Conservation (phyloP, 2,329 filamentous ascomycete species). For the Hymenoscyphus occultus region DNA sequence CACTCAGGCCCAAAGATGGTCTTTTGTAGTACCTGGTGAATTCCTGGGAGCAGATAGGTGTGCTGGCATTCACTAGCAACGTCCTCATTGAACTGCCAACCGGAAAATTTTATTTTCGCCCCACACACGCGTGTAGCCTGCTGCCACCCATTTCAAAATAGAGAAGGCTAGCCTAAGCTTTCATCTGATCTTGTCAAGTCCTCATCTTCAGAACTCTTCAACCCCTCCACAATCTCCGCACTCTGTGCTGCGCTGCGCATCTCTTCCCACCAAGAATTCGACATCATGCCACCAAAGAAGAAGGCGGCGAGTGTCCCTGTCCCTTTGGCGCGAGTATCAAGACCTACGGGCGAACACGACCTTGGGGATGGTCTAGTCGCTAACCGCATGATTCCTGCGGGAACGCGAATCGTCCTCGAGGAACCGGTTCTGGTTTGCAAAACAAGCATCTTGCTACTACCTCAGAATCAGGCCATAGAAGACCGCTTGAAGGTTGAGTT, state of each 20-base stretch:
- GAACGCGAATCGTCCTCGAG: constrained; percentile 4
- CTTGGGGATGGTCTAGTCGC: not conserved
- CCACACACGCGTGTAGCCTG: too few species aligned
- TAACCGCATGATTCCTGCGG: not conserved
- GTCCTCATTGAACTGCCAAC: too few species aligned
- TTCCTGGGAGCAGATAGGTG: too few species aligned
- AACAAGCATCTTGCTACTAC: not conserved
- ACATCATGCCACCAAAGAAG: not conserved
- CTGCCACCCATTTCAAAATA: too few species aligned
- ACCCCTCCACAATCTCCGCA: not conserved
- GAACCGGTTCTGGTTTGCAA: not conserved
- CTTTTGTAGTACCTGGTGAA: too few species aligned
- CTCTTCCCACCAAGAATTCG: not conserved
- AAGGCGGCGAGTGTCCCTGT: not conserved
- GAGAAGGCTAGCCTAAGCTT: too few species aligned
- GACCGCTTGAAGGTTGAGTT: not conserved
- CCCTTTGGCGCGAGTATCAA: not conserved
- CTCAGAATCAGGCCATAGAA: not conserved
- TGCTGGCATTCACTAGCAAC: too few species aligned
- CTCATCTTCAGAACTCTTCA: too few species aligned
- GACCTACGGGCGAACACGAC: not conserved
- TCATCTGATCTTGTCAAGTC: too few species aligned
- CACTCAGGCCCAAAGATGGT: too few species aligned
- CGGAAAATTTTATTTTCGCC: too few species aligned
- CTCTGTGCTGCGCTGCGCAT: not conserved